phyloP scores from a whole-genome alignment of 768 basidiomycete genomes.

The Phanerodontia chrysosporium region DNA sequence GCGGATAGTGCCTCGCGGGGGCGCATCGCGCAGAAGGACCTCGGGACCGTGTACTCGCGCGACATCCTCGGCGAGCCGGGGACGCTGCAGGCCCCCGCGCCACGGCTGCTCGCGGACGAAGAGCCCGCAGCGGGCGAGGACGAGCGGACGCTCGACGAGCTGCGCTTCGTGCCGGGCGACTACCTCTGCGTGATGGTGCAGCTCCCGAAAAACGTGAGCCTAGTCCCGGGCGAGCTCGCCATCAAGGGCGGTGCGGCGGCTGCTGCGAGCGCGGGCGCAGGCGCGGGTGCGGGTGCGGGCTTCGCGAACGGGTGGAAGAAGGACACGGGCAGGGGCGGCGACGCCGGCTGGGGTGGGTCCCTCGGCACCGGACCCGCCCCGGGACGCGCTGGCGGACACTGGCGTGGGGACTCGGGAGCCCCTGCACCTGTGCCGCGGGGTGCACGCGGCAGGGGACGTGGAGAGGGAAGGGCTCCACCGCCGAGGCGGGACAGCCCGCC shows the following conservation, averaged over 20 bases:
- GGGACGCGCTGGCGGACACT: conserved; percentile 59
- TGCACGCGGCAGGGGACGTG: conserved; percentile 42
- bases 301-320: conserved; percentile 32
- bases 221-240: conserved; percentile 43
- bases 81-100: conserved; percentile 49
- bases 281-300: conserved; percentile 27
- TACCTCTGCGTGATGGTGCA: conserved; percentile 72
- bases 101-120: conserved; percentile 54
- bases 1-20: conserved; percentile 72
- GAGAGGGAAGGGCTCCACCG: conserved; percentile 36
- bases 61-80: conserved; percentile 84
- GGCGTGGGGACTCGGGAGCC: conserved; percentile 66
- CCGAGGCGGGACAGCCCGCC: conserved; percentile 24
- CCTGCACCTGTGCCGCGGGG: conserved; percentile 34
- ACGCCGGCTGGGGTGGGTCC: conserved; percentile 46
- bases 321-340: conserved; percentile 30
- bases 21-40: conserved; percentile 69
- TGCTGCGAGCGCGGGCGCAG: conserved; percentile 36
- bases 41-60: conserved; percentile 78
- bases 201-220: conserved; percentile 57
- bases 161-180: conserved; percentile 79
- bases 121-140: conserved; percentile 23
- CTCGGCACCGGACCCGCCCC: conserved; percentile 36
- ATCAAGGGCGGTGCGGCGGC: conserved; percentile 51
- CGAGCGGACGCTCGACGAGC: conserved; percentile 72